phyloP scores from a whole-genome alignment of 2,329 filamentous ascomycete genomes.

The Sporothrix phasma region DNA sequence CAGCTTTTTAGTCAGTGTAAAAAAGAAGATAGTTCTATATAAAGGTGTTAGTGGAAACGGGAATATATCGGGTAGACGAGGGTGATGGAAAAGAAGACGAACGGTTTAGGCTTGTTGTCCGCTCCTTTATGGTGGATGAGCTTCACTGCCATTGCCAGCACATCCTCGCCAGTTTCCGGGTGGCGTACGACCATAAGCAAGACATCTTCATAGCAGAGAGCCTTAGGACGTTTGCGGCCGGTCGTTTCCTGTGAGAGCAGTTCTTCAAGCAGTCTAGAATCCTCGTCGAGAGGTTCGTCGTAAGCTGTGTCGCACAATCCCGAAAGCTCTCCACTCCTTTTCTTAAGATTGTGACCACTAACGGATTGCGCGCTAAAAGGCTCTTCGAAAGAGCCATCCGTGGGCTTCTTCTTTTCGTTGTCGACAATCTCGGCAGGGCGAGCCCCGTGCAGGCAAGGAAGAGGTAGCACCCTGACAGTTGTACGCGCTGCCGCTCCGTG shows the following conservation, averaged over 20 bases:
- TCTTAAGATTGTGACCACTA: not conserved
- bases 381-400: not conserved
- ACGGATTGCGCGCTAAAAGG: not conserved
- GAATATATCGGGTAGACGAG: not conserved
- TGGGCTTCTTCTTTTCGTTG: not conserved
- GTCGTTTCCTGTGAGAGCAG: not conserved
- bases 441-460: not conserved
- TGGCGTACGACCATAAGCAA: not conserved
- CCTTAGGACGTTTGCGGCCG: not conserved
- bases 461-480: not conserved
- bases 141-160: not conserved
- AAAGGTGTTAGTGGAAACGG: too few species aligned
- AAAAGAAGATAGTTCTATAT: too few species aligned
- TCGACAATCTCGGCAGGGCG: not conserved
- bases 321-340: not conserved
- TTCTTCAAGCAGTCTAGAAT: not conserved
- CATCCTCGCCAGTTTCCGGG: not conserved
- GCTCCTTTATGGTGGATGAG: not conserved
- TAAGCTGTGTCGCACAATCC: not conserved
- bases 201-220: not conserved
- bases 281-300: not conserved
- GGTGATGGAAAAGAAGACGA: not conserved
- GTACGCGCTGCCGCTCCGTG: not conserved
- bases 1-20: too few species aligned
- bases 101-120: not conserved